Percentiles rank a stretch among this genome's conserved stretches.
phyloP scores from a whole-genome alignment of 495 filamentous ascomycete genomes.

The Penicillium lividum region DNA sequence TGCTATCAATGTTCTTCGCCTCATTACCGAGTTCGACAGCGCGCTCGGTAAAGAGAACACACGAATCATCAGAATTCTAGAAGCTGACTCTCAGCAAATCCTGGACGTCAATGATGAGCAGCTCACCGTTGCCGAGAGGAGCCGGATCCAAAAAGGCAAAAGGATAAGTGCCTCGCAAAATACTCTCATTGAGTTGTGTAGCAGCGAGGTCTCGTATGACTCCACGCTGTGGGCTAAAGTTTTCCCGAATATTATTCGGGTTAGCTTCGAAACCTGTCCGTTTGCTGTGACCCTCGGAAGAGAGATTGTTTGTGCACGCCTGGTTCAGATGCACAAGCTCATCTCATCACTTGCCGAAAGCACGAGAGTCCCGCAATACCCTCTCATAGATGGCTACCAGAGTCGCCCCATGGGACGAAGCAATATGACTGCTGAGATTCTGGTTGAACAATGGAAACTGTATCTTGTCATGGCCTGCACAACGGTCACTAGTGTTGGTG shows the following conservation, averaged over 20 bases:
- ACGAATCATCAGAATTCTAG: conserved; percentile 86
- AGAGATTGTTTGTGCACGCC: conserved; percentile 86
- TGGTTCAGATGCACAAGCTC: conserved; percentile 87
- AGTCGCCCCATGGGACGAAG: conserved; percentile 52
- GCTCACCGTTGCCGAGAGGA: conserved; percentile 87
- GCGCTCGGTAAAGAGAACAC: conserved; percentile 79
- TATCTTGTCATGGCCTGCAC: conserved; percentile 97
- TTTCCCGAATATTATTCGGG: conserved; percentile 91
- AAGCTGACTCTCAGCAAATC: conserved; percentile 83
- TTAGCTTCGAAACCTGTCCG: conserved; percentile 87
- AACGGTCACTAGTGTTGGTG: conserved; percentile 83
- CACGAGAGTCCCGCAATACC: conserved; percentile 59
- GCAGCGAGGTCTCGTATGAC: conserved; percentile 93
- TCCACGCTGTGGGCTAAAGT: conserved; percentile 96
- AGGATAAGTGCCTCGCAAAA: conserved; percentile 80
- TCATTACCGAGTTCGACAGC: conserved; percentile 92
- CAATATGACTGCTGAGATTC: conserved; percentile 77
- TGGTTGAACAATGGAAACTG: conserved; percentile 98
- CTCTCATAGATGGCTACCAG: conserved; percentile 53
- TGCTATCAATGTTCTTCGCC: conserved; percentile 85
- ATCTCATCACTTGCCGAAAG: conserved; percentile 78
- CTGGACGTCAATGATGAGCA: conserved; percentile 92
- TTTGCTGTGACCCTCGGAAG: conserved; percentile 86
- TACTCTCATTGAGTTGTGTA: conserved; percentile 89
- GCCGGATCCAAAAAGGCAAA: conserved; percentile 87